phyloP scores from a whole-genome alignment of 2,329 filamentous ascomycete genomes.

The Knufia fluminis region DNA sequence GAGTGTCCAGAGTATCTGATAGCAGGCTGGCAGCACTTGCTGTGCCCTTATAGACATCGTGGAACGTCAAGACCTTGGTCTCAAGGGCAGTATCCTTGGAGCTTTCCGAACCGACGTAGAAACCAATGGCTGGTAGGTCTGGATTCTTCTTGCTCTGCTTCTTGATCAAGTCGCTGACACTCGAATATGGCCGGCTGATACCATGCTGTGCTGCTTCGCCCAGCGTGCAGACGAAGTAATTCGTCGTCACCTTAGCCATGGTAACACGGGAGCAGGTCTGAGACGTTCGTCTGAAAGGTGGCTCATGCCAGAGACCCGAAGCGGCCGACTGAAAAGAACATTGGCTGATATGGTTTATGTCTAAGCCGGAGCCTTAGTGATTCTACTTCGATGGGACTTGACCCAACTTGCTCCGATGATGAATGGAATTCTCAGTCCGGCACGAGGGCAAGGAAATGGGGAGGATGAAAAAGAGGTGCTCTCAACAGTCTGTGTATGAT shows the following conservation, averaged over 20 bases:
- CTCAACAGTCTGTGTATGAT: too few relatives aligned
- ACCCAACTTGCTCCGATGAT: too few relatives aligned
- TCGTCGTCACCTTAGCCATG: conserved; percentile 22
- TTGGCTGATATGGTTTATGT: too few relatives aligned
- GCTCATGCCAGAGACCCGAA: too few relatives aligned
- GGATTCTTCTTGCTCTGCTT: conserved; percentile 34
- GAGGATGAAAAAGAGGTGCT: too few relatives aligned
- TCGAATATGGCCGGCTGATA: conserved; percentile 27
- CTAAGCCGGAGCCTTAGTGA: too few relatives aligned
- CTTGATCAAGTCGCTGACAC: conserved; percentile 44
- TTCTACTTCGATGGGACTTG: too few relatives aligned
- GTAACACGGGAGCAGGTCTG: not conserved
- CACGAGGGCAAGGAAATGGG: too few relatives aligned
- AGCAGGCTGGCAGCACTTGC: not conserved
- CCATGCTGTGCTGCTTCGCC: conserved; percentile 43
- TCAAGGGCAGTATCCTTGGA: conserved; percentile 4
- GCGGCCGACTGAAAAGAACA: too few relatives aligned
- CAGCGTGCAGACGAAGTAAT: conserved; percentile 54
- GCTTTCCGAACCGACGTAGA: conserved; percentile 22
- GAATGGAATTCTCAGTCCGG: too few relatives aligned
- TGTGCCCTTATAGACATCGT: conserved; percentile 1
- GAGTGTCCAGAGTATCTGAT: conserved; percentile 4
- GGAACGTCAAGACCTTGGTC: conserved; percentile 12
- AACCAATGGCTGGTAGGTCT: conserved; percentile 41
- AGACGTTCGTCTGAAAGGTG: too few relatives aligned